Conservation (phyloP, 495 filamentous ascomycete genomes). For the Tuber magnatum region DNA sequence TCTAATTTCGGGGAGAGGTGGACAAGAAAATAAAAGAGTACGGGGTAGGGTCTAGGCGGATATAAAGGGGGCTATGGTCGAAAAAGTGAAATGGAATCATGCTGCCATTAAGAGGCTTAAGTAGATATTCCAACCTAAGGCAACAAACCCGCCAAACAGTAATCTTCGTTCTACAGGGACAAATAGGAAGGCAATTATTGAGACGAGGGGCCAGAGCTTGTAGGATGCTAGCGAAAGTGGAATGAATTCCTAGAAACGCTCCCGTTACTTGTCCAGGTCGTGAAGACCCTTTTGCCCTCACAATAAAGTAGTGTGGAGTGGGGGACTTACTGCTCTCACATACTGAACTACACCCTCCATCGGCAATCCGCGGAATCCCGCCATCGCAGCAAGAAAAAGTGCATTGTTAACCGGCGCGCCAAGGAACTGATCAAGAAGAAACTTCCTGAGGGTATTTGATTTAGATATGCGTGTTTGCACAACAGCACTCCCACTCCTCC, state of each 20-base stretch:
- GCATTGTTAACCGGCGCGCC: conserved; percentile 70
- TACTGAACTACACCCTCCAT: conserved; percentile 19
- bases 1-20: neutral
- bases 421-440: conserved; percentile 72
- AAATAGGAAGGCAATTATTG: conserved; percentile 67
- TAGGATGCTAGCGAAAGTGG: conserved; percentile 65
- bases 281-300: conserved; percentile 5
- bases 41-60: neutral
- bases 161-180: conserved; percentile 69
- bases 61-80: neutral
- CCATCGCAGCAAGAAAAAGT: conserved; percentile 52
- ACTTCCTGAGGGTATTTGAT: conserved; percentile 70
- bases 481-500: conserved; percentile 29
- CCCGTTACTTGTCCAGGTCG: conserved; percentile 23
- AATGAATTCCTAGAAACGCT: conserved; percentile 54
- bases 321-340: conserved; percentile 28
- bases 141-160: conserved; percentile 70
- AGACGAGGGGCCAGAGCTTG: conserved; percentile 80
- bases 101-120: conserved; percentile 56
- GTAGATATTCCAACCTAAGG: conserved; percentile 81
- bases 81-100: neutral
- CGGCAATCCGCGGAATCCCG: conserved; percentile 24
- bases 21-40: neutral
- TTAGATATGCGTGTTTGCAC: conserved; percentile 54
- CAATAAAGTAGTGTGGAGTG: conserved; percentile 29